Base-by-base conservation (phyloP, 108 stramenopile species). In the Chaetoceros tenuissimus region DNA sequence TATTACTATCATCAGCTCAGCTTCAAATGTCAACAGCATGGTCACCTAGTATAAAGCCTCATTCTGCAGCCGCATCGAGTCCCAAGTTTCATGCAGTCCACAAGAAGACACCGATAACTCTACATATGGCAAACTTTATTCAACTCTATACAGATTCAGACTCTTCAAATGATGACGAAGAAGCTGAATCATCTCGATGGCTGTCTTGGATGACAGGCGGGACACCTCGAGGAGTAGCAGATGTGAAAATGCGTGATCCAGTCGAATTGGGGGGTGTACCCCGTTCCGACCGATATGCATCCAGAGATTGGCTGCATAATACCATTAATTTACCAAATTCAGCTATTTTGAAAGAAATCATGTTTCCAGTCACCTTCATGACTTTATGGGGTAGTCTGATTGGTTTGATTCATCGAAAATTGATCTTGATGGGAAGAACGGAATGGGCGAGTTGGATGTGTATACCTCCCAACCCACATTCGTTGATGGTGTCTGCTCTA, bases 241-340 rank as follows among this genome's bases (percentile, higher is more conserved):
- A 78, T 55, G 66, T 73, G 21, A 65, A 51, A 44, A 61, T 80
- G 59, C 48, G 78, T 28, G 73, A 80, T 59, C 62, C 78, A 7
- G 73, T 51, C 53, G 78, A 74, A 49, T 48, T 80, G 27, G 78
- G 78, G 26, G 78, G 78, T 3, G 51, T 80, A 25, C 58, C 73
- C 1, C 56, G 78, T 51, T 59, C 69, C 20, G 73, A 74, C 66
- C 62, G 78, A 24, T 80, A 80, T 63, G 67, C 78, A 0, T 69
- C 73, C 13, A 58, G 67, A 5, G 96, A 94, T 61, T 97, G 96
- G 96, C 57, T 74, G 13, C 92, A 94, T 63, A 94, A 92, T 64
- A 85, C 92, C n/a, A 28, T 73, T 17, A 92, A 84, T 25, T 31
- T 97, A 10, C 85, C 91, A 46, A 75, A 67, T 47, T 92, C 85